Percentiles rank a stretch among this genome's conserved stretches.
Conservation (phyloP, 2,329 filamentous ascomycete species). For the Lasiodiplodia sp. region DNA sequence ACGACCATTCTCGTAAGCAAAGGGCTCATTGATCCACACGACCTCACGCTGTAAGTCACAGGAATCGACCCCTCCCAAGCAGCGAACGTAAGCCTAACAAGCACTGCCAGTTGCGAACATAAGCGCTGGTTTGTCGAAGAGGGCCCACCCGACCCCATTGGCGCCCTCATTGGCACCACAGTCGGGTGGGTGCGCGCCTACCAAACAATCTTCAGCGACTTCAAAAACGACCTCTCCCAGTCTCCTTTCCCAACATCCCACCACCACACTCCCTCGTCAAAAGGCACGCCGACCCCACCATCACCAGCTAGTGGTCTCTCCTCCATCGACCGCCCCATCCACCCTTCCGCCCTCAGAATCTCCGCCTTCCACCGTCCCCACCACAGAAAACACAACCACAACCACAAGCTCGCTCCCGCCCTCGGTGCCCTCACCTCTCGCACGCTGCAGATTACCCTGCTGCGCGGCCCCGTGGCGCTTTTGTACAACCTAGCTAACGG, state of each 20-base stretch:
- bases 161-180: conserved; percentile 4
- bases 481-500: conserved; percentile 3
- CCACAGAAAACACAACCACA: neutral
- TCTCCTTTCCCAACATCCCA: neutral
- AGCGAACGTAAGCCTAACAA: neutral
- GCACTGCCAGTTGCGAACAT: neutral
- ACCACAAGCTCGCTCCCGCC: neutral
- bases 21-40: neutral
- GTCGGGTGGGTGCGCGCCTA: conserved; percentile 4
- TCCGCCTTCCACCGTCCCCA: neutral
- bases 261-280: neutral
- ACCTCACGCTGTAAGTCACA: conserved; percentile 1
- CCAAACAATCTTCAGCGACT: conserved; percentile 3
- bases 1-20: neutral
- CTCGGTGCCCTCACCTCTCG: neutral
- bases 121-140: conserved; percentile 19
- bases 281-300: neutral
- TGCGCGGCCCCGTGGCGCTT: neutral
- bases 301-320: neutral
- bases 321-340: neutral
- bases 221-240: conserved; percentile 7
- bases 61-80: neutral
- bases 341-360: neutral
- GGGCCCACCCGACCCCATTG: conserved; percentile 8
- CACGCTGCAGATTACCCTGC: neutral